Evolutionary conservation across 2,329 filamentous ascomycete genomes (phyloP).

Genomic region (Ophiostoma sp.): DNA sequence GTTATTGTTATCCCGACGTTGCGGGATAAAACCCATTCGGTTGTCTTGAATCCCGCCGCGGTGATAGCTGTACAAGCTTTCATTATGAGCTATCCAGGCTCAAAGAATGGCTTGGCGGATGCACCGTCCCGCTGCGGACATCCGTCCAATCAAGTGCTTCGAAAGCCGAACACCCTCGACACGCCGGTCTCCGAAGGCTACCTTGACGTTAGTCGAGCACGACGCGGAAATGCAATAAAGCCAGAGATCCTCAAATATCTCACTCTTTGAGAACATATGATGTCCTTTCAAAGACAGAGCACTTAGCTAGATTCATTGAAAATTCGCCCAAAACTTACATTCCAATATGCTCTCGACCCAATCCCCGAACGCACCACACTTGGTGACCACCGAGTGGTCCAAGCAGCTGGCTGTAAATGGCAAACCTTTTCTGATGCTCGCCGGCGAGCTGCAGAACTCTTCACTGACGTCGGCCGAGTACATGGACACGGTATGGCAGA

Average conservation of each 20-base stretch:
- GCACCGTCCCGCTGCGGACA: neutral
- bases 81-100: neutral
- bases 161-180: neutral
- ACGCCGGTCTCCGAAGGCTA: neutral
- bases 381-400: conserved; percentile 7
- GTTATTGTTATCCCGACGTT: neutral
- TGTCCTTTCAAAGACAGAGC: neutral
- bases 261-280: neutral
- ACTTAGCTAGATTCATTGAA: too few species aligned
- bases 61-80: neutral
- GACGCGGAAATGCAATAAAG: neutral
- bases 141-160: neutral
- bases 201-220: neutral
- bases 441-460: conserved; percentile 33
- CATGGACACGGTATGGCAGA: conserved; percentile 29
- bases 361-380: conserved; percentile 4
- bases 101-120: neutral
- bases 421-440: conserved; percentile 32
- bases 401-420: conserved; percentile 33
- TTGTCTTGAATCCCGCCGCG: neutral
- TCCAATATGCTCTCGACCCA: neutral
- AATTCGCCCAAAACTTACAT: neutral
- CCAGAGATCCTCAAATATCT: neutral
- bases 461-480: conserved; percentile 30
- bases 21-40: neutral